Evolutionary conservation across 2,329 filamentous ascomycete species (phyloP), one percentile per base, ranked within the genome.

Genomic region (Myriosclerotinia duriaeana): DNA sequence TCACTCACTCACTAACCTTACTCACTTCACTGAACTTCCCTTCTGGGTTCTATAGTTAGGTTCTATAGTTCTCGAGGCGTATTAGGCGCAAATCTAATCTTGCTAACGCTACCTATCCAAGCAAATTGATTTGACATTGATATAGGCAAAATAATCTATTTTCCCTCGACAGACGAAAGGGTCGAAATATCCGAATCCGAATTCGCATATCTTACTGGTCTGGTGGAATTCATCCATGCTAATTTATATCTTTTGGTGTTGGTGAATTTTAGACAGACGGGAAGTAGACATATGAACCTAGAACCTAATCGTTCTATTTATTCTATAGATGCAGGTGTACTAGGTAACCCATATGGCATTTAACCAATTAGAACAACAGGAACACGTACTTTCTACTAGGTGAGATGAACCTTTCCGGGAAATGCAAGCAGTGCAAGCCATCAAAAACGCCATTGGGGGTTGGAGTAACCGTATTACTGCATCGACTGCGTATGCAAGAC

Each of bases 271-370:
- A 26, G 26, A 26, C 26, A 3, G 26, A 26, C 26, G 52, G 52
- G 52, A 12, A 15, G 12, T 2, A 36, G 1, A 50, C 2, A n/a
- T 17, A 30, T 36, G 36, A 53, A 34, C 26, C 11, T 17, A 22
- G 50, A 20, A 5, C 40, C 40, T 42, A 15, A 15, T 42, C 40
- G 8, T 48, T 22, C 20, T 20, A 48, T 48, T 9, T 6, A 48
- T 48, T 48, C 48, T 52, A 15, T 56, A 22, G 15, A 56, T 56
- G 38, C 9, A 20, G 8, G 34, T n/a, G 38, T 46, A 26, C 44
- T 20, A 46, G 44, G 42, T 22, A 22, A 38, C 36, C 40, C 55
- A 58, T 58, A 40, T 44, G 38, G 55, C 55, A 58, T 58, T n/a
- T 15, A 12, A 14, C 55, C 55, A 58, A 40, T 34, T 22, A 58